phyloP scores from a whole-genome alignment of 2,329 filamentous ascomycete species.

The Calonectria honghensis region DNA sequence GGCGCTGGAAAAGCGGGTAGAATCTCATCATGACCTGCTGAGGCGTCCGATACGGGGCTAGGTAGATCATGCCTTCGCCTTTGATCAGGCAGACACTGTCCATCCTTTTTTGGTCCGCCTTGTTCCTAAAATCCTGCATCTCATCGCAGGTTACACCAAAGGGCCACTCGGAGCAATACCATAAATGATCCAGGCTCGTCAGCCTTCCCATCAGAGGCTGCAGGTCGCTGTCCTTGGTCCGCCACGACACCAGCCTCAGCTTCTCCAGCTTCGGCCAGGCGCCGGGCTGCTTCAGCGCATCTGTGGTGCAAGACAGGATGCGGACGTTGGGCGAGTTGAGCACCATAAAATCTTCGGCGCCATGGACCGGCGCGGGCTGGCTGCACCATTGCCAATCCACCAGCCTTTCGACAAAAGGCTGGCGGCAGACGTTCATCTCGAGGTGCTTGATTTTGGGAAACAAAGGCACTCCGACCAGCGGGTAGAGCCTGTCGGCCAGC shows the following conservation, averaged over 20 bases:
- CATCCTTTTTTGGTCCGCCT: neutral
- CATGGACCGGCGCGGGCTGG: neutral
- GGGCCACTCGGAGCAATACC: neutral
- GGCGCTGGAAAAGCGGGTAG: neutral
- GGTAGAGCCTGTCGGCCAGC: too few species aligned
- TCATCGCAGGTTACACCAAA: neutral
- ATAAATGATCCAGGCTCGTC: neutral
- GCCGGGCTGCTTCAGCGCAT: too few species aligned
- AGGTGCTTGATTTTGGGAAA: neutral
- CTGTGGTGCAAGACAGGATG: too few species aligned
- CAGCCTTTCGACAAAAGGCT: neutral
- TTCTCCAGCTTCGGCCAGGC: neutral
- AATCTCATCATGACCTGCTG: neutral
- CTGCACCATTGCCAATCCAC: neutral
- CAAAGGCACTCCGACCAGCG: too few species aligned
- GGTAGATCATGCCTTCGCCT: neutral
- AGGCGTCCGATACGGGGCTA: neutral
- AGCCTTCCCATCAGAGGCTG: neutral
- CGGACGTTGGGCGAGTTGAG: neutral
- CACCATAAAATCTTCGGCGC: neutral
- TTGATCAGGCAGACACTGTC: neutral
- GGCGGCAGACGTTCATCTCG: neutral
- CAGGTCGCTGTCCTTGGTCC: neutral
- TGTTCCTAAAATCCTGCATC: neutral
- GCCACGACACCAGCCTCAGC: neutral